Percentiles rank a stretch among this genome's conserved stretches.
Evolutionary conservation across 1,284 basidiomycete species (phyloP).

Genomic region (Ceratobasidium theobromae): DNA sequence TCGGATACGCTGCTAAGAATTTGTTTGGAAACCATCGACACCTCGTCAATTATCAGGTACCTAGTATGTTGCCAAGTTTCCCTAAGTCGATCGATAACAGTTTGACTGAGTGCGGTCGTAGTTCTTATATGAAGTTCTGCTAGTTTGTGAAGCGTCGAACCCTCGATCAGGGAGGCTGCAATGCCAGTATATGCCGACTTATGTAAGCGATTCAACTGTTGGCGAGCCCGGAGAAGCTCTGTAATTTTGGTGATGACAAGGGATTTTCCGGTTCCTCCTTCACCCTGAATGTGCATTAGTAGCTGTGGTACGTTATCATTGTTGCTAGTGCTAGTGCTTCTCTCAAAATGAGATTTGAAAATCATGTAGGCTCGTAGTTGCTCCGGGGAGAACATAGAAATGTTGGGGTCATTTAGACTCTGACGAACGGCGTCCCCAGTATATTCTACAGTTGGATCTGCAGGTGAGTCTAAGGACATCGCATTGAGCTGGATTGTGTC

Average conservation of each 20-base stretch:
- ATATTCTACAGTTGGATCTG: too few species aligned
- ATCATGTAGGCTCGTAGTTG: too few species aligned
- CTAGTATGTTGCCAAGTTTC: slow-evolving; percentile 31
- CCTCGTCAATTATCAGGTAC: slow-evolving; percentile 38
- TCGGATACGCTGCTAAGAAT: slow-evolving; percentile 26
- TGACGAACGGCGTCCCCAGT: too few species aligned
- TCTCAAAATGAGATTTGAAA: too few species aligned
- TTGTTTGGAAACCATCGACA: slow-evolving; percentile 36
- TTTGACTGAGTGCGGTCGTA: too few species aligned
- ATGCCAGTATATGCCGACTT: slow-evolving; percentile 46
- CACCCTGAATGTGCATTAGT: slow-evolving; percentile 23
- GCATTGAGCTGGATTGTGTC: too few species aligned
- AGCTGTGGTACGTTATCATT: slow-evolving; percentile 4
- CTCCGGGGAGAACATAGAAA: too few species aligned
- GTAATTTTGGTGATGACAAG: slow-evolving; percentile 24
- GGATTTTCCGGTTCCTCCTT: slow-evolving; percentile 35
- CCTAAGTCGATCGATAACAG: neutral
- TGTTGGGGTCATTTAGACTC: too few species aligned
- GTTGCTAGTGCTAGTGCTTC: neutral
- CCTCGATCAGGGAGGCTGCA: slow-evolving; percentile 45
- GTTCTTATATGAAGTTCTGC: neutral
- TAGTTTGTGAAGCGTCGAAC: slow-evolving; percentile 41
- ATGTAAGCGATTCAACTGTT: slow-evolving; percentile 32
- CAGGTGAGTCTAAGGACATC: too few species aligned
- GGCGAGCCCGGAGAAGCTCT: neutral